phyloP scores from a whole-genome alignment of 495 filamentous ascomycete species.

The Talaromyces nanjingensis region DNA sequence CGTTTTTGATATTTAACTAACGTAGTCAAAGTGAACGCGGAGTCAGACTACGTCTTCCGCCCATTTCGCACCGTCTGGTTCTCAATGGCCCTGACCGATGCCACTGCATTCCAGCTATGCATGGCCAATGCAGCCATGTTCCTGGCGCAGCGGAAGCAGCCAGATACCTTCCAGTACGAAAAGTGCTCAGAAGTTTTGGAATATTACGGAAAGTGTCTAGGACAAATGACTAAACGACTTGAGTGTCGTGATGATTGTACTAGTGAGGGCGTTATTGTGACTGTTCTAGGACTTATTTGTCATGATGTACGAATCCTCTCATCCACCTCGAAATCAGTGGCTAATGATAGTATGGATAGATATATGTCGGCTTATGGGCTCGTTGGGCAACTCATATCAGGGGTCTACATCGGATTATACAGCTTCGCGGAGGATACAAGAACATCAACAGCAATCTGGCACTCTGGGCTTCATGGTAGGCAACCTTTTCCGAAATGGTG shows the following conservation, averaged over 20 bases:
- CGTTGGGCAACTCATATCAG: constrained; percentile 16
- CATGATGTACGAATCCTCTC: constrained; percentile 13
- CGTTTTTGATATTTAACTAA: neutral
- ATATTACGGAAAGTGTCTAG: constrained; percentile 13
- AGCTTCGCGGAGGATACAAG: constrained; percentile 16
- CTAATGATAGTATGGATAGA: constrained; percentile 4
- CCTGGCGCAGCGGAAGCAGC: constrained; percentile 13
- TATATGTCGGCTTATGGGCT: constrained; percentile 15
- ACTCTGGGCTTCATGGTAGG: constrained; percentile 4
- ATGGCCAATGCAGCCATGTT: constrained; percentile 23
- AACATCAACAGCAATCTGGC: constrained; percentile 7
- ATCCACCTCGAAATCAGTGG: neutral
- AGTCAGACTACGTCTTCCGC: constrained; percentile 17
- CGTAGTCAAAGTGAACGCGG: constrained; percentile 15
- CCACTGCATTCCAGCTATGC: constrained; percentile 16
- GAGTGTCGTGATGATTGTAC: constrained; percentile 11
- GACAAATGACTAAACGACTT: constrained; percentile 12
- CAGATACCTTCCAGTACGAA: constrained; percentile 14
- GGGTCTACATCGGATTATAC: constrained; percentile 14
- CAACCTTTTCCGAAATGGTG: neutral
- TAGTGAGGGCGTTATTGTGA: constrained; percentile 13
- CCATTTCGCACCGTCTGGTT: constrained; percentile 21
- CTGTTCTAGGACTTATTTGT: constrained; percentile 15
- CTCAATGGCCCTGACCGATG: constrained; percentile 16
- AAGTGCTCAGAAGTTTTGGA: constrained; percentile 12